Evolutionary conservation across 106 monocot species (phyloP).

Genomic region (Vanilla planifolia): DNA sequence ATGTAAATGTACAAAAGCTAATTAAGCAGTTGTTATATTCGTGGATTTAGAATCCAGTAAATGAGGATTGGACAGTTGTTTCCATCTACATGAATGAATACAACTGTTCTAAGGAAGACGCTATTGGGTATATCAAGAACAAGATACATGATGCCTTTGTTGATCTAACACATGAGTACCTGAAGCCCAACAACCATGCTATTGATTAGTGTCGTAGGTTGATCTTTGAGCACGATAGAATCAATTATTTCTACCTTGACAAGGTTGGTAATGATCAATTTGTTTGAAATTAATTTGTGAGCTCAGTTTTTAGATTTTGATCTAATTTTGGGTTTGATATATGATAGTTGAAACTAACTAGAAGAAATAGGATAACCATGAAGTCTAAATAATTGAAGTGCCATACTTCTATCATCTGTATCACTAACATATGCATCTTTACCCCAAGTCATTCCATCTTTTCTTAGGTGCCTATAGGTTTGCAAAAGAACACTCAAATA

Average conservation of each 20-base stretch:
- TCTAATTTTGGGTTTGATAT: too few relatives aligned
- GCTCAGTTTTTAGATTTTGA: too few relatives aligned
- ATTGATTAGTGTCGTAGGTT: constrained; percentile 20
- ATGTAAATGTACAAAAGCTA: background rate
- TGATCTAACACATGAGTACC: constrained; percentile 26
- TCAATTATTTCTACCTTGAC: constrained; percentile 12
- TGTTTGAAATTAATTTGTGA: constrained; percentile 10
- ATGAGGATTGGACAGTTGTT: background rate
- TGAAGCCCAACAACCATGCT: constrained; percentile 24
- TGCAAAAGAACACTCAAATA: background rate
- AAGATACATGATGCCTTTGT: constrained; percentile 19
- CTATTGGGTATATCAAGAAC: constrained; percentile 3
- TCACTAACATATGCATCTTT: constrained; percentile 20
- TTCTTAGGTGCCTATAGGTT: constrained; percentile 9
- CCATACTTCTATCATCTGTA: constrained; percentile 31
- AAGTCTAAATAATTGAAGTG: constrained; percentile 14
- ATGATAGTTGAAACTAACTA: too few relatives aligned
- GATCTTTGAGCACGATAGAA: constrained; percentile 34
- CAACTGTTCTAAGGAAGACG: constrained; percentile 16
- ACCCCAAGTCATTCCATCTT: constrained; percentile 20
- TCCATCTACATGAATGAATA: constrained; percentile 12
- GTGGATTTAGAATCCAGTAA: background rate
- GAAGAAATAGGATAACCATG: constrained; percentile 21
- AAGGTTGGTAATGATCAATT: background rate
- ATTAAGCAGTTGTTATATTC: background rate